Percentiles rank a stretch among this genome's conserved stretches.
Conservation (phyloP, 768 basidiomycete genomes). For the Boletus tomentosulus region DNA sequence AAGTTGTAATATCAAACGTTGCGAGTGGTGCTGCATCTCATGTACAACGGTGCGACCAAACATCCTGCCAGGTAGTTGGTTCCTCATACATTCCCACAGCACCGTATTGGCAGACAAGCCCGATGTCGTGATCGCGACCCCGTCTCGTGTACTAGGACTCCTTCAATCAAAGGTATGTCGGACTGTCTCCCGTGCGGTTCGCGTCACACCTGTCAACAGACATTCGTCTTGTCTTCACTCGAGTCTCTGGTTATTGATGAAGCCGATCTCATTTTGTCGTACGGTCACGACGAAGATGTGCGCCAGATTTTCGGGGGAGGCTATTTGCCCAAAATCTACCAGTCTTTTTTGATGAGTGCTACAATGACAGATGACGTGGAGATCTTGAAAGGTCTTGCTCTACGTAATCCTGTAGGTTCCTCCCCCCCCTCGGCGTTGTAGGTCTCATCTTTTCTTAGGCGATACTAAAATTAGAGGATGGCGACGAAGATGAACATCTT, state of each 20-base stretch:
- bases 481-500: constrained; percentile 73
- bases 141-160: constrained; percentile 62
- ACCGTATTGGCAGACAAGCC: constrained; percentile 63
- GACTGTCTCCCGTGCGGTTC: not conserved
- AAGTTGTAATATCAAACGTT: constrained; percentile 69
- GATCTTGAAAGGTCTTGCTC: constrained; percentile 77
- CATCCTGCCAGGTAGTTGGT: not conserved
- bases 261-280: constrained; percentile 94
- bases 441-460: constrained; percentile 44
- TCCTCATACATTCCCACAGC: constrained; percentile 30
- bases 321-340: constrained; percentile 77
- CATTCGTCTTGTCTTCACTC: constrained; percentile 59
- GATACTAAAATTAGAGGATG: constrained; percentile 84
- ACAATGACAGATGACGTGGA: constrained; percentile 98
- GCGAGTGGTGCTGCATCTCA: constrained; percentile 67
- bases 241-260: constrained; percentile 95
- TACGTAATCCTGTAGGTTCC: constrained; percentile 77
- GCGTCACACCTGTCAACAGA: constrained; percentile 35
- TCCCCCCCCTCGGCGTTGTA: not conserved
- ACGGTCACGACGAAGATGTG: constrained; percentile 92
- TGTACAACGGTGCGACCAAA: constrained; percentile 57
- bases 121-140: constrained; percentile 77
- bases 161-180: constrained; percentile 62
- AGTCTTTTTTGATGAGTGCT: constrained; percentile 95
- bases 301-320: constrained; percentile 64